Base-by-base conservation (phyloP, 2,329 filamentous ascomycete species). In the Pseudocercospora fuligena region DNA sequence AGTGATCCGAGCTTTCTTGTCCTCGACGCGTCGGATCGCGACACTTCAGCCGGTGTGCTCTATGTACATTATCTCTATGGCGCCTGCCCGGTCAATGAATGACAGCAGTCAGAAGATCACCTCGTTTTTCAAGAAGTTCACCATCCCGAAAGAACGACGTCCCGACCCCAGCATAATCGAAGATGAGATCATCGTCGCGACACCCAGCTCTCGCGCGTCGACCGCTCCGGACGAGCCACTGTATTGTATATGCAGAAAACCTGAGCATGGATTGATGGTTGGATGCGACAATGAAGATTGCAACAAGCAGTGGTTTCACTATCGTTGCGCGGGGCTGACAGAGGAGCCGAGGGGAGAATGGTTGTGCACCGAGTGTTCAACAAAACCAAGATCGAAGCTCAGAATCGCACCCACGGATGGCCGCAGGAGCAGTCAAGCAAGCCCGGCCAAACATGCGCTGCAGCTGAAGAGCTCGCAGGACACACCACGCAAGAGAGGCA, bases 251-350 rank as follows among this genome's bases (percentile, higher is more conserved):
- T 56, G 51, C 51, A 56, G 51, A n/a, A 56, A 19, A 56, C 25
- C 16, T 14, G 51, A 56, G 27, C 16, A 56, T 33, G 73, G 75
- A 12, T 61, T 62, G 74, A 94, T 94, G 92, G 90, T 94, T 69
- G 92, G 90, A 25, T 94, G 92, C 80, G 92, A 94, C 82, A 93
- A 93, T 75, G 54, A 65, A 81, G 81, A 90, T 79, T 94, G 92
- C 80, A 88, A 90, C 71, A 87, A 87, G 66, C 90, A 93, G 77
- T 94, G 92, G 92, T 94, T 94, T 77, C 92, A 94, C 77, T 85
- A 94, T 46, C 88, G 89, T 68, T 94, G 92, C 73, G 89, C 94
- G 3, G 89, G 85, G 3, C 81, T 94, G 19, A 82, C 84, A 7
- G 84, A 87, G 29, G 87, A 90, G 60, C 90, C 91, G 3, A 62